Percentiles rank a stretch among this genome's conserved stretches.
Evolutionary conservation across 179 eudicot species (phyloP).

Genomic region (Monotropa hypopitys): DNA sequence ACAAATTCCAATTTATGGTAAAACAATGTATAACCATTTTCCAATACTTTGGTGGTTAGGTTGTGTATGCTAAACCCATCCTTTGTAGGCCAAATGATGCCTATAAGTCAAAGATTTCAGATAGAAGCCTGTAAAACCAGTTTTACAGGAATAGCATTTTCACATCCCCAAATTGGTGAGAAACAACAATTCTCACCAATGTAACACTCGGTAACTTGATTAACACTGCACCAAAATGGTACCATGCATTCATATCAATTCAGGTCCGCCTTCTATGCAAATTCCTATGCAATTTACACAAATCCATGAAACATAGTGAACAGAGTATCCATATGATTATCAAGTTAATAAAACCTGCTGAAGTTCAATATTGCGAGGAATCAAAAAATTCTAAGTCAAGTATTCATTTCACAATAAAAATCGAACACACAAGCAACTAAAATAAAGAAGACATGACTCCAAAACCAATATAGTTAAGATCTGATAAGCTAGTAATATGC

Average conservation of each 20-base stretch:
- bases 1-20: not conserved
- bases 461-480: not conserved
- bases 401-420: not conserved
- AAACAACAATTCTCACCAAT: not conserved
- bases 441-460: not conserved
- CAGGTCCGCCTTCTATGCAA: not conserved
- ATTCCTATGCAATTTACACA: not conserved
- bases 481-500: not conserved
- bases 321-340: not conserved
- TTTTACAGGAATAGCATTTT: not conserved
- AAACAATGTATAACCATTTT: not conserved
- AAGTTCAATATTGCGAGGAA: no score
- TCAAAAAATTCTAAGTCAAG: not conserved
- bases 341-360: not conserved
- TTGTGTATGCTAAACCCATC: not conserved
- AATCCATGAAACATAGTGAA: not conserved
- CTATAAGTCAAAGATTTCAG: not conserved
- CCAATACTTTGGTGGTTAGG: not conserved
- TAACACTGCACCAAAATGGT: not conserved
- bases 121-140: not conserved
- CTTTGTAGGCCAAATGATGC: not conserved
- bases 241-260: not conserved
- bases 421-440: not conserved
- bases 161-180: not conserved
- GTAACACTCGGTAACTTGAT: not conserved